These are phyloP conservation scores for Setaria viridis DNA, from an alignment of 202 grass and related monocot genomes.

Conservation along the genomic window DNA sequence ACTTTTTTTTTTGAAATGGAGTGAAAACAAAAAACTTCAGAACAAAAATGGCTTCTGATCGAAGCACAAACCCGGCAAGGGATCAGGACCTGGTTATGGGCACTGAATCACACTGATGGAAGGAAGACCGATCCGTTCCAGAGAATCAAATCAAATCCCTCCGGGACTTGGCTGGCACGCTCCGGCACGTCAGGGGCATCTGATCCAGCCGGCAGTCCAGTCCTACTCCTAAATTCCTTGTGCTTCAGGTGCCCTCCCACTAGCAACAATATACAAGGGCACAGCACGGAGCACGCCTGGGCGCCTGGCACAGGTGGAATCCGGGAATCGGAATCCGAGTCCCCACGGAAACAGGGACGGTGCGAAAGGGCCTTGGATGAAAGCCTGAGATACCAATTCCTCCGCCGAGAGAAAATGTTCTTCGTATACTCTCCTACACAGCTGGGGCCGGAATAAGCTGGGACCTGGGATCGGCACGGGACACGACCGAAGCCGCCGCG, in stretches of 20 bases:
- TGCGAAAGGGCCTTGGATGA: too few species aligned
- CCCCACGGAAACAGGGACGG: neutral
- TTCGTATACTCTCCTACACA: neutral
- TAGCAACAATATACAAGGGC: neutral
- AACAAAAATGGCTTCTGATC: neutral
- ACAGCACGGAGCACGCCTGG: neutral
- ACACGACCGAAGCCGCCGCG: conserved; percentile 18
- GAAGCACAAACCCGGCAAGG: neutral
- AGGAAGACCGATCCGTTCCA: neutral
- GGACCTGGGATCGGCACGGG: too few species aligned
- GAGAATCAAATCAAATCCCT: conserved; percentile 44
- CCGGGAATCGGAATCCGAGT: conserved; percentile 15
- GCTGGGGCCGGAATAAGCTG: neutral
- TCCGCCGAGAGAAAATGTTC: neutral
- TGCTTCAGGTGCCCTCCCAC: conserved; percentile 48
- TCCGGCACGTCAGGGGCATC: conserved; percentile 4
- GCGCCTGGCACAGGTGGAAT: neutral
- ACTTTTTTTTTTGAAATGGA: too few species aligned
- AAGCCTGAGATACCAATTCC: conserved; percentile 6
- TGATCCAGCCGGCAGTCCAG: conserved; percentile 28
- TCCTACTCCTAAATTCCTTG: conserved; percentile 28
- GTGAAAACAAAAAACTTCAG: neutral
- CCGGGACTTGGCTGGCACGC: neutral
- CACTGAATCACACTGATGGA: neutral
- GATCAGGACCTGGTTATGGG: neutral